A percentile compares a stretch with the other conserved stretches of the same genome.
Evolutionary conservation across 805 yeast species (phyloP).

Genomic region (Pichia sporocuriosa): DNA sequence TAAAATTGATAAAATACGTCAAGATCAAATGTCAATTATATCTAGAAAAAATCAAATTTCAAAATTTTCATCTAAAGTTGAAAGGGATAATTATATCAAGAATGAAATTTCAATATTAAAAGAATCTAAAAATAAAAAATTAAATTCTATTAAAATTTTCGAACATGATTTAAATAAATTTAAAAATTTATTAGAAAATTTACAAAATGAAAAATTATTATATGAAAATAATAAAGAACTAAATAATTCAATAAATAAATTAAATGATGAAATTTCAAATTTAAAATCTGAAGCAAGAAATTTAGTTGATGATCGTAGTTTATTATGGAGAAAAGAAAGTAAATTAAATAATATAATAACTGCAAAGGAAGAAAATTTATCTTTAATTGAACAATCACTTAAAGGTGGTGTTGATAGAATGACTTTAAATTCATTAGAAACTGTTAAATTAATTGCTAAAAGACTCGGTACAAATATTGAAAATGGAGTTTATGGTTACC

Average conservation of each 20-base stretch:
- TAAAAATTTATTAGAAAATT: conserved; percentile 14
- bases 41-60: conserved; percentile 66
- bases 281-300: conserved; percentile 37
- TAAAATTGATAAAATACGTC: conserved; percentile 32
- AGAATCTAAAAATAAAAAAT: conserved; percentile 17
- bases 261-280: conserved; percentile 19
- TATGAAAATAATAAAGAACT: conserved; percentile 22
- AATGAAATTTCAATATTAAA: conserved; percentile 36
- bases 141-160: conserved; percentile 28
- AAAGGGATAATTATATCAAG: conserved; percentile 64
- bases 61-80: conserved; percentile 45
- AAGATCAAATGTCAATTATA: conserved; percentile 53
- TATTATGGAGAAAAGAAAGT: conserved; percentile 74
- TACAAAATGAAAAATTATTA: background rate
- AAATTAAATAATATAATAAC: conserved; percentile 50
- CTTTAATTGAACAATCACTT: conserved; percentile 51
- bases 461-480: conserved; percentile 42
- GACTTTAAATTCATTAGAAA: conserved; percentile 60
- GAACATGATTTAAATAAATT: conserved; percentile 35
- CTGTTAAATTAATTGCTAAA: conserved; percentile 57
- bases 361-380: conserved; percentile 43
- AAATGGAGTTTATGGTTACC: conserved; percentile 66
- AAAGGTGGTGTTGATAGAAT: conserved; percentile 71
- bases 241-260: conserved; percentile 16
- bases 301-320: conserved; percentile 61